Conservation (phyloP, 2,329 filamentous ascomycete genomes). For the Phialophora macrospora region DNA sequence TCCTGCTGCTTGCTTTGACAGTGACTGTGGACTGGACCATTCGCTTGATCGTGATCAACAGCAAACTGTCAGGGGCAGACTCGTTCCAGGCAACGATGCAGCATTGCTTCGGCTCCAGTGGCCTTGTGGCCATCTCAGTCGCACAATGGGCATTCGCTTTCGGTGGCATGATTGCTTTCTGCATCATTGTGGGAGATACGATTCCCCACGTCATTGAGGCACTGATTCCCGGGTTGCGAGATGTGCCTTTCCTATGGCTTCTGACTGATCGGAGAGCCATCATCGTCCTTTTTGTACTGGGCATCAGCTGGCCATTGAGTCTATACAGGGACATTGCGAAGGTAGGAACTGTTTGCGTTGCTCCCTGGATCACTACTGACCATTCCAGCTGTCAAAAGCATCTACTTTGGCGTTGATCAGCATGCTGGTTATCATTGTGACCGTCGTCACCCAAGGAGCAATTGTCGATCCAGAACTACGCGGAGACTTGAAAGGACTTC, state of each 20-base stretch:
- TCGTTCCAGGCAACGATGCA: conserved; percentile 96
- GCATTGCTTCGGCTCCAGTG: conserved; percentile 87
- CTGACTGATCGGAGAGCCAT: conserved; percentile 80
- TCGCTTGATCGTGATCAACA: conserved; percentile 93
- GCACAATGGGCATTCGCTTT: conserved; percentile 99
- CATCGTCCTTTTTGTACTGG: conserved; percentile 85
- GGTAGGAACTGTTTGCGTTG: conserved; percentile 53
- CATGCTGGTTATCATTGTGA: conserved; percentile 88
- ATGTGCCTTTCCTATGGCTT: conserved; percentile 78
- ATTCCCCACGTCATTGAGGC: conserved; percentile 88
- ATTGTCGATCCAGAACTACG: conserved; percentile 72
- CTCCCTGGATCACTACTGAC: conserved; percentile 42
- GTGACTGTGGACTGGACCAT: conserved; percentile 96
- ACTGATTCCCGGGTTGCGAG: conserved; percentile 74
- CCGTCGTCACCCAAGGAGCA: conserved; percentile 82
- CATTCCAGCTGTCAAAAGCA: conserved; percentile 81
- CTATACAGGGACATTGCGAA: conserved; percentile 97
- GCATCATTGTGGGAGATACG: conserved; percentile 94
- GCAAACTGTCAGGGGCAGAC: conserved; percentile 89
- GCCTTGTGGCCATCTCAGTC: conserved; percentile 84
- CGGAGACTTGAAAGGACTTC: conserved; percentile 71
- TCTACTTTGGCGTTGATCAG: conserved; percentile 90
- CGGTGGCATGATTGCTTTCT: conserved; percentile 97
- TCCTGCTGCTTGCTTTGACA: conserved; percentile 79
- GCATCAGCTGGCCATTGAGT: conserved; percentile 86